Evolutionary conservation across 192 early-diverging fungal genomes (phyloP), one percentile per base, ranked within the genome.

Genomic region (Oehlia diaphana): DNA sequence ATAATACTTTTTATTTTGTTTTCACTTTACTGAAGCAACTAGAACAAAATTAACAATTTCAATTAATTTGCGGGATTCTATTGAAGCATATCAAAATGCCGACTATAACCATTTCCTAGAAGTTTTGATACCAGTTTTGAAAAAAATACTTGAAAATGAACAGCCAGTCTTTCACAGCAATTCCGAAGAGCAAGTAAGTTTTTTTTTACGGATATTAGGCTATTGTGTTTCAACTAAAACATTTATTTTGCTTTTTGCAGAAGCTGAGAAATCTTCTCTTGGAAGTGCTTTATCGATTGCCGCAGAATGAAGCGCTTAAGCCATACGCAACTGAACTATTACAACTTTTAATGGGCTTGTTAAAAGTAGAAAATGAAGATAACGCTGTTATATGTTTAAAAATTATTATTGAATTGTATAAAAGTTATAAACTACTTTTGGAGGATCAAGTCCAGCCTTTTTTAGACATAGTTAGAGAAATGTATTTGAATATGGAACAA

Each of bases 291-390:
- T 94, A 96, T 81, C 92, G 98, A 21, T 89, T 99, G 47, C 98
- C 96, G 16, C 92, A 93, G 81, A 96, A 90, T 72, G 96, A 99
- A 73, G 82, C 92, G 9, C 91, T 99, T 26, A 86, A 90, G 69
- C 85, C 88, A 13, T 95, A 94, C 65, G 92, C 93, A 4, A 83
- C 90, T 39, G 93, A 96, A 21, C 80, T 99, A 62, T 91, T 95
- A 74, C 89, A 89, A 39, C 85, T 91, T 19, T 78, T 94, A 66
- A 90, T 99, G 87, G 81, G 92, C 49, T 85, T 98, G 19, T 87
- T 99, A 19, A 87, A 88, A 74, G 87, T 89, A 28, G 98, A 99
- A 81, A 98, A 99, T 81, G 98, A 99, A 83, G 98, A 99, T n/a
- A 99, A 98, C 79, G 97, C 93, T 9, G 94, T 95, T 21, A 87